A percentile compares a stretch with the other conserved stretches of the same genome.
These are phyloP conservation scores for Rhizopus stolonifer DNA, from an alignment of 371 early-diverging fungal genomes.

Conservation along the genomic window DNA sequence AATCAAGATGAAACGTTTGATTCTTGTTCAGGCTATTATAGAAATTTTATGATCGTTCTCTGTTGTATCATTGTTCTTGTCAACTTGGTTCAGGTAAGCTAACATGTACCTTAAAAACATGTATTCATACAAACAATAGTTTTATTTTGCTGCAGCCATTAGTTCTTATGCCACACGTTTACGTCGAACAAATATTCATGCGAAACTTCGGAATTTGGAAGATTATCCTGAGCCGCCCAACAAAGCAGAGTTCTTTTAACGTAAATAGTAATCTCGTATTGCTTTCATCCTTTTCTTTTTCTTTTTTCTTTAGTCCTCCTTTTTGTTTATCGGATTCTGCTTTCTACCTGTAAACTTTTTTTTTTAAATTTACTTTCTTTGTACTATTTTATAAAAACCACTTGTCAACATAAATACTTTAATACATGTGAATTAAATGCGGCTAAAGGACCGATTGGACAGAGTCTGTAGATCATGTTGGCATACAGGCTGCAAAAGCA, in stretches of 20 bases:
- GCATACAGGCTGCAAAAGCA: no score
- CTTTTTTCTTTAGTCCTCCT: no score
- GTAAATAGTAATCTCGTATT: no score
- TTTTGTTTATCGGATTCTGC: no score
- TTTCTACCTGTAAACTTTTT: no score
- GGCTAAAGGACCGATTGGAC: no score
- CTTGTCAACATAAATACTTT: no score
- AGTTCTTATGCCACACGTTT: conserved; percentile 31
- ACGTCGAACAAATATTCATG: conserved; percentile 30
- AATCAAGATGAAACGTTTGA: conserved; percentile 8
- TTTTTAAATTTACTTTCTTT: not conserved
- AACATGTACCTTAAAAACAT: not conserved
- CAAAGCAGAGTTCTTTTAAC: conserved; percentile 22
- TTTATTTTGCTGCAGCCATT: conserved; percentile 29
- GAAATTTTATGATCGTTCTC: conserved; percentile 15
- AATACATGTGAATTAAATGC: no score
- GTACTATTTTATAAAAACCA: not conserved
- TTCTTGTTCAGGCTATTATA: conserved; percentile 12
- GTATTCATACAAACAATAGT: no score
- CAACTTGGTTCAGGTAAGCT: conserved; percentile 26
- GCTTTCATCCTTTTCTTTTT: no score
- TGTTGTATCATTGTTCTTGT: conserved; percentile 8
- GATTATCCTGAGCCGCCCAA: conserved; percentile 31
- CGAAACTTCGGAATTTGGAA: conserved; percentile 29
- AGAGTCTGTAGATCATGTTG: no score